Base-by-base conservation (phyloP, 169 alveolate genomes). In the Sarcocystis neurona region DNA sequence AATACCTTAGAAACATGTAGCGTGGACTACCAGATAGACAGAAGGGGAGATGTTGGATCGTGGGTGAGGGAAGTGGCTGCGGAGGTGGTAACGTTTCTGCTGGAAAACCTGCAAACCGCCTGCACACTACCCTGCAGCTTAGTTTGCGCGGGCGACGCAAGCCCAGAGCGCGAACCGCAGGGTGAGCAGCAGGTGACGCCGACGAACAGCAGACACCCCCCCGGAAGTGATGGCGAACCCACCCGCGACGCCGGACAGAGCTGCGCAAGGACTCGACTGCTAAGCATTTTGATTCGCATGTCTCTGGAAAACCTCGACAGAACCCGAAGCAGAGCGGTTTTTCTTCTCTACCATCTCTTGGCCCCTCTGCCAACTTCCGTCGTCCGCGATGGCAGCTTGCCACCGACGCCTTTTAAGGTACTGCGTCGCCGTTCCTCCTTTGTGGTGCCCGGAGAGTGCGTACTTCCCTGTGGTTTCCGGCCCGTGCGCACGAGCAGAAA, bases 11-110 rank as follows among this genome's bases (percentile, higher is more conserved):
- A 68, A 41, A 32, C 48, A 39, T 85, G 90, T 77, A 46, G 75
- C 37, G 72, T 77, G 4, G 90, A 85, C 56, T 85, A 32, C 44
- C 53, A 78, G 3, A 56, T 53, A 2, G 90, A 85, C 30, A 75
- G 53, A 41, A 66, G 90, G 85, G 98, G 98, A 46, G 98, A 97
- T 85, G 97, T 96, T 47, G 99, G 98, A 27, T 93, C 96, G 30
- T 95, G 97, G 95, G 96, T 97, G 0, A 91, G 99, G 85, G 98
- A 96, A 89, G 96, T 95, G 44, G 94, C 98, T 5, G 94, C 95
- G 93, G 95, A 90, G 56, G 91, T 94, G 37, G 85, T 94, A 10
- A 87, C 74, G 0, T 72, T 87, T 46, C 43, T 60, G 20, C 72
- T 87, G 18, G 88, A 87, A 53, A 47, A 74, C 39, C 66, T 77